A percentile compares a stretch with the other conserved stretches of the same genome.
Evolutionary conservation across 108 stramenopile species (phyloP).

Genomic region (Conticribra weissflogii): DNA sequence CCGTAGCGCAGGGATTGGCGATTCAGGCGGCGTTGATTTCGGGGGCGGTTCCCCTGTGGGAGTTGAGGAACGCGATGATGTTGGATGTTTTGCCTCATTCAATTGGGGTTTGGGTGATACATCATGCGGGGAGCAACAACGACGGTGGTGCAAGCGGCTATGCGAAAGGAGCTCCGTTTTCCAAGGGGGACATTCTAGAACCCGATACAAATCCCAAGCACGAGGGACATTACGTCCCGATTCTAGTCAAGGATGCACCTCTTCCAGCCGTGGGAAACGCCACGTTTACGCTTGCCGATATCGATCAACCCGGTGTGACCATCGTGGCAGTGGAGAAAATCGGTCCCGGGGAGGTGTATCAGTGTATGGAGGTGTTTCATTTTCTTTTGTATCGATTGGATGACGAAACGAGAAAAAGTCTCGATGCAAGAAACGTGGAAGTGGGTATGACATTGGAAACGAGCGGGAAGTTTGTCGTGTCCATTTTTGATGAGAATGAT

Average conservation of each 20-base stretch:
- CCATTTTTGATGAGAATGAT: constrained; percentile 77
- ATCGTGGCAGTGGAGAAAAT: constrained; percentile 75
- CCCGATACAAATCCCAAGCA: background rate
- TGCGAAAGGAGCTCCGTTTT: constrained; percentile 16
- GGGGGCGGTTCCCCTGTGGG: constrained; percentile 59
- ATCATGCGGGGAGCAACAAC: too few species aligned
- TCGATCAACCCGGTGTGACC: constrained; percentile 69
- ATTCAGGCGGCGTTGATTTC: constrained; percentile 81
- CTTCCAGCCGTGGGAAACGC: constrained; percentile 70
- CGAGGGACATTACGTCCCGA: constrained; percentile 53
- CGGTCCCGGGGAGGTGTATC: constrained; percentile 43
- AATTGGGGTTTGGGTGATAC: constrained; percentile 70
- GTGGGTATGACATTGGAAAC: constrained; percentile 73
- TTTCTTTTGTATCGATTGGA: constrained; percentile 70
- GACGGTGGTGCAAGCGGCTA: background rate
- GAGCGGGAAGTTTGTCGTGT: constrained; percentile 71
- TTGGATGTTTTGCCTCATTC: constrained; percentile 83
- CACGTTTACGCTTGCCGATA: constrained; percentile 62
- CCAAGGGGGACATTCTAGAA: constrained; percentile 38
- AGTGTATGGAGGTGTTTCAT: constrained; percentile 67
- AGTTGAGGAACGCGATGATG: constrained; percentile 80
- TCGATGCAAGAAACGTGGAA: constrained; percentile 50
- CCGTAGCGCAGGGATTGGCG: constrained; percentile 82
- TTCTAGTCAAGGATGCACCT: constrained; percentile 62
- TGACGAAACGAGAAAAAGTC: constrained; percentile 27